Evolutionary conservation across 2,329 filamentous ascomycete genomes (phyloP).

Genomic region (Rhynchosporium secalis): DNA sequence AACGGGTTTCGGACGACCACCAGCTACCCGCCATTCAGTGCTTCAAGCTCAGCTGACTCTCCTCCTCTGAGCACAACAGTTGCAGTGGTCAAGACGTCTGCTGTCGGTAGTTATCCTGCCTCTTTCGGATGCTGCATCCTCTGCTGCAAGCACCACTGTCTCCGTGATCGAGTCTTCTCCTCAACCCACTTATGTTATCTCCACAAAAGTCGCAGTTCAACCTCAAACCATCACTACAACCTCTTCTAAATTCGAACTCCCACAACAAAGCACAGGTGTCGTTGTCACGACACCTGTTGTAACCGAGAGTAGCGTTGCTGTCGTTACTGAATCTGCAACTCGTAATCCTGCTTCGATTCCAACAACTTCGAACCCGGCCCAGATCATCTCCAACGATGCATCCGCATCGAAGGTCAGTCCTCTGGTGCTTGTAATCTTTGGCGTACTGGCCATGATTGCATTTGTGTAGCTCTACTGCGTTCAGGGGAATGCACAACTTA

Average conservation of each 20-base stretch:
- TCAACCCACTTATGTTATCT: neutral
- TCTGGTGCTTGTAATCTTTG: neutral
- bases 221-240: neutral
- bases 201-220: too few species aligned
- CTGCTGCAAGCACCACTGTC: neutral
- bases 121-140: neutral
- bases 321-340: neutral
- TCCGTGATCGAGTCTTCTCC: neutral
- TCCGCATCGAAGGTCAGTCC: neutral
- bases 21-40: neutral
- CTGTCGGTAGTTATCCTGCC: neutral
- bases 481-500: too few species aligned
- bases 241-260: neutral
- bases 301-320: neutral
- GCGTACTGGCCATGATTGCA: neutral
- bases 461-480: neutral
- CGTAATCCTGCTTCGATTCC: neutral
- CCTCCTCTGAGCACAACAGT: too few species aligned
- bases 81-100: too few species aligned
- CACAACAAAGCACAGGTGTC: neutral
- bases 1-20: slow-evolving; percentile 6
- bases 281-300: neutral
- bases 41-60: too few species aligned
- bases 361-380: neutral
- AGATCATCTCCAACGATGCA: slow-evolving; percentile 3